Evolutionary conservation across 257 asterid species (phyloP), one percentile per base, ranked within the genome.

Genomic region (Paulownia fortunei): DNA sequence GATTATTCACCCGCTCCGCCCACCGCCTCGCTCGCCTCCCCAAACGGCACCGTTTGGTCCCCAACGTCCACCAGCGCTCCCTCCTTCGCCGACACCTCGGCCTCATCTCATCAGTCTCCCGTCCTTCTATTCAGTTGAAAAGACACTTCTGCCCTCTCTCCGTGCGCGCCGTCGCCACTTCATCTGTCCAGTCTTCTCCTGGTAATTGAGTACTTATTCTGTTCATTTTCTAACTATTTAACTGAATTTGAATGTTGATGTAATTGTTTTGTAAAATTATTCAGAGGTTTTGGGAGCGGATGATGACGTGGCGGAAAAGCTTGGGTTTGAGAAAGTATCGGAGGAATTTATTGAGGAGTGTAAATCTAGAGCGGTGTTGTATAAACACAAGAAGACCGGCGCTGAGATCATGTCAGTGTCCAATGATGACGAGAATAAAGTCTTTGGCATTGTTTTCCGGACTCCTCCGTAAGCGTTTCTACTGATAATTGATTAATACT

Each of bases 361-460:
- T 75, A 96, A 96, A 56, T 96, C 99, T 19, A 85, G 84, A 84
- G 99, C 96, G 69, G 91, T 92, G 74, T 74, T 93, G 86, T 93
- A 93, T 76, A 96, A 96, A 88, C 99, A 96, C 80, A 93, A 90
- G 83, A 93, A 96, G 88, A 96, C 98, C 3, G 99, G 97, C 8
- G 95, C 99, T 2, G 96, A 96, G 86, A 83, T 96, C 69, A 96
- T 96, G 97, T 93, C 99, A 0, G 92, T 96, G 30, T 89, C 92
- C 16, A 96, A 93, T 71, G 98, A 96, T 6, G 99, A 96, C 13
- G 99, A 96, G 94, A 96, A 96, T 79, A 96, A 96, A 81, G 96
- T 91, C 46, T 96, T 96, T 21, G 99, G 98, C 77, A 89, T 96
- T 82, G 99, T 96, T 73, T 89, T 96, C 79, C 86, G 97, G 69